Base-by-base conservation (phyloP, 306 rosid species). In the Sechiopsis laciniata region DNA sequence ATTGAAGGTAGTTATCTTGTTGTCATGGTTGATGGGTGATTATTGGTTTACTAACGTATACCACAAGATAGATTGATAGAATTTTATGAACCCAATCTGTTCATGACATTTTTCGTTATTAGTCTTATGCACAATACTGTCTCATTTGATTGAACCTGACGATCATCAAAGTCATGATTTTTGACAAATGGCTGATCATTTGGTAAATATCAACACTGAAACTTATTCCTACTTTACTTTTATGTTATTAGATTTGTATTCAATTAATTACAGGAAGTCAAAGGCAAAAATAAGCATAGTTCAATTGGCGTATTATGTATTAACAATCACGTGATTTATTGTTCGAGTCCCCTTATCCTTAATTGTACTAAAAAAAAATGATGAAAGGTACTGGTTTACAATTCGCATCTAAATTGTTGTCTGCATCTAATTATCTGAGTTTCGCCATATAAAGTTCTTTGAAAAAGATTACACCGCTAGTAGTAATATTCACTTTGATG, bases 1-100 rank as follows among this genome's bases (percentile, higher is more conserved):
- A 76, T 15, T 13, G 22, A 51, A 69, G 80, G 73, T 85, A 68
- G 76, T 84, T 74, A 85, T 83, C 74, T 78, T 85, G 80, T 71
- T 65, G 76, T 69, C 79, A 53, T 77, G 71, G 69, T 72, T 51
- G 77, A 65, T 73, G 65, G 55, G 20, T 73, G 78, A 26, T 26
- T 1, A 75, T 75, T 76, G 80, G 74, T 56, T 63, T 80, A 68
- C 87, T 77, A 79, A 82, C 89, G 74, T 69, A 69, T 48, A 69
- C 73, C 40, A 21, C 54, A 48, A 50, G 29, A 26, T 26, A 2
- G 2, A 2, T 26, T 26, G 56, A 48, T 45, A 68, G 57, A 69
- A 50, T 46, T 69, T 16, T 50, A 22, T 51, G 74, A 24, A 69
- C 59, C 58, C 74, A 69, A 69, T 51, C 21, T 48, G 59, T 37